Evolutionary conservation across 225 moss, liverwort and hornwort genomes (phyloP), one percentile per base, ranked within the genome.

Genomic region (Sphagnum tenellum): DNA sequence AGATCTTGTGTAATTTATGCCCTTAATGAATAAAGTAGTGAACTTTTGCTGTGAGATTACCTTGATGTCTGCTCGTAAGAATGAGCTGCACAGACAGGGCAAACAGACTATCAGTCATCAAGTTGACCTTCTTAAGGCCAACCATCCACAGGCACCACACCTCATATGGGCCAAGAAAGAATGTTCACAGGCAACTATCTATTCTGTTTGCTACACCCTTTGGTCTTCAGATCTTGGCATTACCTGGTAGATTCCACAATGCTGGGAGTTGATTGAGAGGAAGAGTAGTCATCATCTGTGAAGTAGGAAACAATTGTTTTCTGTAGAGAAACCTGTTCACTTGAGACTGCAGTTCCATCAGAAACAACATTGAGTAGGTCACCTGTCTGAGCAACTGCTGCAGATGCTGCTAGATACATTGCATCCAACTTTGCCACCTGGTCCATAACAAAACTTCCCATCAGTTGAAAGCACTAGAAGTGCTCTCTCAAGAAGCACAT

Each of bases 51-150:
- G 50, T 86, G 52, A 52, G 6, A 5, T 6, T 6, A 95, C 94
- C 91, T 95, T 95, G 68, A 95, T 88, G 75, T 95, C 94, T 49
- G 94, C 88, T 66, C 57, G 82, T 69, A 95, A 82, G 69, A 95
- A 91, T 12, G 86, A 84, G 67, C 91, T 95, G 91, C 86, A 81
- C 64, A 50, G 56, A 77, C 49, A 29, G 29, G 29, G 29, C 29
- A 29, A 29, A 29, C 29, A 29, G 29, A 29, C 29, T 29, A 29
- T 29, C 29, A 29, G 29, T 29, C 29, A 29, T 29, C 29, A 29
- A 29, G 29, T 29, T 1, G 1, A 29, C 29, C 29, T 29, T 29
- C 29, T 29, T 29, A 29, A 29, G 29, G 29, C 29, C 29, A 29
- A 29, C 29, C 29, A 29, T 29, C 29, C 29, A 29, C 0, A 29